phyloP scores from a whole-genome alignment of 768 basidiomycete species.

The Pisolithus albus region DNA sequence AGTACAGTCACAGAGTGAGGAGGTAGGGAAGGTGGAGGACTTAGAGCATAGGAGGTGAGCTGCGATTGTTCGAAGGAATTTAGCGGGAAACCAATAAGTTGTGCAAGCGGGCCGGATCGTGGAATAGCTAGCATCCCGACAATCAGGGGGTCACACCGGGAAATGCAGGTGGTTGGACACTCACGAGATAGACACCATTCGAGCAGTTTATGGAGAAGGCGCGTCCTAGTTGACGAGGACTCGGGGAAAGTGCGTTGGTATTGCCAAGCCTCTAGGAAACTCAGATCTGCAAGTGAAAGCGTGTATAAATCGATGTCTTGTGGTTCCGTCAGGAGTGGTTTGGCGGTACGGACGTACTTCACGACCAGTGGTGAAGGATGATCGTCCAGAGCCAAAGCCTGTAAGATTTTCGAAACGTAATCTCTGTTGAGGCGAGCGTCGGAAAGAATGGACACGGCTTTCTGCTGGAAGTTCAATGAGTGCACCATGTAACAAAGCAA shows the following conservation, averaged over 20 bases:
- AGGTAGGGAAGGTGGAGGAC: conserved; percentile 44
- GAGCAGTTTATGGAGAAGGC: conserved; percentile 52
- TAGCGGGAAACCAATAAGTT: conserved; percentile 61
- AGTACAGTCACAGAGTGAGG: conserved; percentile 47
- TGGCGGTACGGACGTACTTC: conserved; percentile 68
- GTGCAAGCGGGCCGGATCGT: conserved; percentile 47
- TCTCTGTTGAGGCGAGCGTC: conserved; percentile 72
- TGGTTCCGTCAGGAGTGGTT: conserved; percentile 62
- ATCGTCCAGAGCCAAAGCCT: conserved; percentile 40
- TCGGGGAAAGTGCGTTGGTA: conserved; percentile 70
- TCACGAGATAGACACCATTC: conserved; percentile 66
- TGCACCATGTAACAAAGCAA: background rate
- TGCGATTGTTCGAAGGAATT: conserved; percentile 56
- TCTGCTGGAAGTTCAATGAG: conserved; percentile 30
- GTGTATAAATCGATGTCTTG: conserved; percentile 66
- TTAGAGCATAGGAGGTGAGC: conserved; percentile 51
- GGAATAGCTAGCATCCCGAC: conserved; percentile 43
- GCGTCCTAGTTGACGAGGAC: conserved; percentile 41
- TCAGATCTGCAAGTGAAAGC: conserved; percentile 57
- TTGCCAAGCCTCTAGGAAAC: conserved; percentile 66
- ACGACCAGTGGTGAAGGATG: conserved; percentile 51
- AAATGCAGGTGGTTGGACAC: conserved; percentile 22
- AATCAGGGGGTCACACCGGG: background rate
- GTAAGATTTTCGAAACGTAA: conserved; percentile 71
- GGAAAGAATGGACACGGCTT: conserved; percentile 64